These are phyloP conservation scores for Paraurostyla sp. DNA, from an alignment of 73 alveolate species.

Conservation along the genomic window DNA sequence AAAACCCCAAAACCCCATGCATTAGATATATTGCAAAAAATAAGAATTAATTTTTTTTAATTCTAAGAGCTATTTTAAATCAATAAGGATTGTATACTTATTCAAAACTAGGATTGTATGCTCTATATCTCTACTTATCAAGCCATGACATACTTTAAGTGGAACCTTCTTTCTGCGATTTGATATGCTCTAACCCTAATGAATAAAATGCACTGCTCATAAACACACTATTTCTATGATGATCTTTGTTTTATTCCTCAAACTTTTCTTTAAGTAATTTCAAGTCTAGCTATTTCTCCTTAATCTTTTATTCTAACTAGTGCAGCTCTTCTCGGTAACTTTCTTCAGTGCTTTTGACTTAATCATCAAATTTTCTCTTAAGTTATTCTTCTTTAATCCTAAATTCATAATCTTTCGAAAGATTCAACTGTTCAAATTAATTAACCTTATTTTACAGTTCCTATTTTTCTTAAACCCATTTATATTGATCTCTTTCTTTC, in stretches of 20 bases:
- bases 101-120: background rate
- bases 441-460: conserved; percentile 16
- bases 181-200: conserved; percentile 15
- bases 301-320: background rate
- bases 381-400: conserved; percentile 35
- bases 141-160: conserved; percentile 42
- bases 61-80: too few relatives aligned
- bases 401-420: conserved; percentile 14
- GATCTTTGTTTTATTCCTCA: conserved; percentile 4
- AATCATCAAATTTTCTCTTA: background rate
- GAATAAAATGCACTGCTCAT: background rate
- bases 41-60: too few relatives aligned
- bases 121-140: conserved; percentile 32
- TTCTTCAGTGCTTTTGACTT: conserved; percentile 39
- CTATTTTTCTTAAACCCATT: conserved; percentile 13
- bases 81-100: conserved; percentile 23
- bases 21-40: too few relatives aligned
- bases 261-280: background rate
- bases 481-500: conserved; percentile 17
- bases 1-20: too few relatives aligned
- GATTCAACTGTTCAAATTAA: background rate
- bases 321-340: conserved; percentile 36
- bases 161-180: background rate
- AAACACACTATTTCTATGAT: conserved; percentile 1
- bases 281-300: conserved; percentile 7